Conservation (phyloP, 1,139 yeast genomes). For the Candida freyschussii region DNA sequence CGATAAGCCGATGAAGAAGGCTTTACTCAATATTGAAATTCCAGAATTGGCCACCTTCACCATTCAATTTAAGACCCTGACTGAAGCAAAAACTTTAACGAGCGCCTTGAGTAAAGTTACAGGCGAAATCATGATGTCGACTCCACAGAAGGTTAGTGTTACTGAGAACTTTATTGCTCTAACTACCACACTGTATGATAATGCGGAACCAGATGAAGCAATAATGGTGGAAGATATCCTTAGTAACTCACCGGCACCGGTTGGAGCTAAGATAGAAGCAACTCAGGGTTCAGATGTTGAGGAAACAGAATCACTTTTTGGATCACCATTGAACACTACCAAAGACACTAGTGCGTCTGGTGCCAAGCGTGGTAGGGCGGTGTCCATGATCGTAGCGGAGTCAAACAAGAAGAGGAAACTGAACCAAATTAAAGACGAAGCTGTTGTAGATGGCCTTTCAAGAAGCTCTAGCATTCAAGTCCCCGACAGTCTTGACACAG, state of each 20-base stretch:
- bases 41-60: slow-evolving; percentile 4
- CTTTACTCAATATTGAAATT: slow-evolving; percentile 11
- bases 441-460: slow-evolving; percentile 2
- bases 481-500: slow-evolving; percentile 12
- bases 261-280: too few relatives aligned
- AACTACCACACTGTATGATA: slow-evolving; percentile 22
- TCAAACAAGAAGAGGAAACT: slow-evolving; percentile 3
- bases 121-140: slow-evolving; percentile 10
- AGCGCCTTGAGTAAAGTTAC: slow-evolving; percentile 19
- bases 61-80: slow-evolving; percentile 19
- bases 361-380: slow-evolving; percentile 11
- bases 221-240: not conserved
- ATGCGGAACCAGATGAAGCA: slow-evolving; percentile 8
- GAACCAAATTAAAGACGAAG: not conserved
- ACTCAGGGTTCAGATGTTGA: slow-evolving; percentile 13
- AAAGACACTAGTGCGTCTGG: slow-evolving; percentile 19
- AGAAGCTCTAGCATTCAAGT: slow-evolving; percentile 3
- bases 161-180: slow-evolving; percentile 29
- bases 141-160: slow-evolving; percentile 20
- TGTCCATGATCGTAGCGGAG: slow-evolving; percentile 18
- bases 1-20: slow-evolving; percentile 8
- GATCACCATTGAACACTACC: slow-evolving; percentile 17
- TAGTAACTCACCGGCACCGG: too few relatives aligned
- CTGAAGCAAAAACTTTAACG: slow-evolving; percentile 13
- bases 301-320: slow-evolving; percentile 14